Percentiles rank a stretch among this genome's conserved stretches.
These are phyloP conservation scores for Selenicereus undatus DNA, from an alignment of 148 eudicot genomes.

Conservation along the genomic window DNA sequence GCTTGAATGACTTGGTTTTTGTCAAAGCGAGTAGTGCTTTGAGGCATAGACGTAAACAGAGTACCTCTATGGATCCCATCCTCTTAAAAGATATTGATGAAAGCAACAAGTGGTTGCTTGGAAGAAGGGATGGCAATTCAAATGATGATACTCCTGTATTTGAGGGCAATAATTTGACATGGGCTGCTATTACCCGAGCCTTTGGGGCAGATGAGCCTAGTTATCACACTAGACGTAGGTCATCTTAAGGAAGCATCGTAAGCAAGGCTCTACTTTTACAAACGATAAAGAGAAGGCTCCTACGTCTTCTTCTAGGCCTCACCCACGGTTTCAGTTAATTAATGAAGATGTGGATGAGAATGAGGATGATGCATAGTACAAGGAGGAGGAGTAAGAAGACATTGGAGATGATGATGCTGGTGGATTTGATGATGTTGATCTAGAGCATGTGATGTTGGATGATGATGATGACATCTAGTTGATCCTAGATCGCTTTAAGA, in stretches of 20 bases:
- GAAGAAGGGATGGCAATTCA: constrained; percentile 10
- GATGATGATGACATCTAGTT: background rate
- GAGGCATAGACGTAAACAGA: background rate
- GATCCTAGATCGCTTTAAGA: too few species aligned
- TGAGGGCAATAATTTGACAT: background rate
- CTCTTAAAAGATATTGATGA: constrained; percentile 12
- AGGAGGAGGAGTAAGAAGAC: background rate
- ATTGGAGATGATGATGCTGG: background rate
- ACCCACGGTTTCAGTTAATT: background rate
- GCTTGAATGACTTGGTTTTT: constrained; percentile 8
- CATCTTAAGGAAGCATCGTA: background rate
- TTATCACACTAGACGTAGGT: background rate
- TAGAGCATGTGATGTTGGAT: background rate
- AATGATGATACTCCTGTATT: background rate
- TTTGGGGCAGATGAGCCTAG: constrained; percentile 3
- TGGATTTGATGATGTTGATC: background rate
- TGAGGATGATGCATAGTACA: background rate
- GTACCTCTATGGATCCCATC: background rate
- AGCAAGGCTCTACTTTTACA: background rate
- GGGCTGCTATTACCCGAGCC: background rate
- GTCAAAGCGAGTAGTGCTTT: constrained; percentile 14
- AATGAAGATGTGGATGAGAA: background rate
- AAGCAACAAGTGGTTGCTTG: background rate
- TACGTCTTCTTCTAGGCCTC: background rate
- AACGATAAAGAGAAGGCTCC: background rate